A percentile compares a stretch with the other conserved stretches of the same genome.
These are phyloP conservation scores for Avicennia marina DNA, from an alignment of 257 asterid genomes.

Conservation along the genomic window DNA sequence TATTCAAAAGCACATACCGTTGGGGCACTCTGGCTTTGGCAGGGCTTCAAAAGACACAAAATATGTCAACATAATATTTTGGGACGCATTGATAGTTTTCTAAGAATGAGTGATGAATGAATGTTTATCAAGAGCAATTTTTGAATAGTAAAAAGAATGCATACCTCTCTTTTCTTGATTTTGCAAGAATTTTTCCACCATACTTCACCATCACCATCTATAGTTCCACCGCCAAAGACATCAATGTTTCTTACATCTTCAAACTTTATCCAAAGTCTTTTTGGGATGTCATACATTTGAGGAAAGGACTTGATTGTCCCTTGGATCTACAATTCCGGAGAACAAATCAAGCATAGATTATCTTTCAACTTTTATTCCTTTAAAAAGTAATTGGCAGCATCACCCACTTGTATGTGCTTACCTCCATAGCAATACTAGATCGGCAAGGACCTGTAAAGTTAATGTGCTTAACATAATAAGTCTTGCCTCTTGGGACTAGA, in stretches of 20 bases:
- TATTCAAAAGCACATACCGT: slow-evolving; percentile 39
- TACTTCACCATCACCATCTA: slow-evolving; percentile 72
- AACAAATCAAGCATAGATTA: too few species aligned
- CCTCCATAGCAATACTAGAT: slow-evolving; percentile 52
- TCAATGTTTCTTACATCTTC: slow-evolving; percentile 43
- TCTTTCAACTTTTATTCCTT: too few species aligned
- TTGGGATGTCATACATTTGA: slow-evolving; percentile 36
- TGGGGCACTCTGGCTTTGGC: slow-evolving; percentile 52
- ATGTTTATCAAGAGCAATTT: slow-evolving; percentile 15
- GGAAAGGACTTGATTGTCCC: slow-evolving; percentile 68
- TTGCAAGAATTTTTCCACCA: slow-evolving; percentile 94
- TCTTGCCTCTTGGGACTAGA: slow-evolving; percentile 49
- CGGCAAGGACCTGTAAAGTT: slow-evolving; percentile 68
- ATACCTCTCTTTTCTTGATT: slow-evolving; percentile 50
- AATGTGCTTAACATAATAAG: slow-evolving; percentile 57
- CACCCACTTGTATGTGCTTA: too few species aligned
- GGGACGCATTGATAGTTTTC: too few species aligned
- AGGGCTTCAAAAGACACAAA: slow-evolving; percentile 31
- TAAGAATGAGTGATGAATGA: too few species aligned
- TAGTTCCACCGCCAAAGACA: slow-evolving; percentile 68
- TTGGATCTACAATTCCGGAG: slow-evolving; percentile 36
- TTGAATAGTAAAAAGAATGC: too few species aligned
- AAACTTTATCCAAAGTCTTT: slow-evolving; percentile 69
- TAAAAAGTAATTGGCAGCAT: too few species aligned
- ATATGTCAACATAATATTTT: slow-evolving; percentile 10